Evolutionary conservation across 345 rosid genomes (phyloP), one percentile per base, ranked within the genome.

Genomic region (Pugionium dolabratum): DNA sequence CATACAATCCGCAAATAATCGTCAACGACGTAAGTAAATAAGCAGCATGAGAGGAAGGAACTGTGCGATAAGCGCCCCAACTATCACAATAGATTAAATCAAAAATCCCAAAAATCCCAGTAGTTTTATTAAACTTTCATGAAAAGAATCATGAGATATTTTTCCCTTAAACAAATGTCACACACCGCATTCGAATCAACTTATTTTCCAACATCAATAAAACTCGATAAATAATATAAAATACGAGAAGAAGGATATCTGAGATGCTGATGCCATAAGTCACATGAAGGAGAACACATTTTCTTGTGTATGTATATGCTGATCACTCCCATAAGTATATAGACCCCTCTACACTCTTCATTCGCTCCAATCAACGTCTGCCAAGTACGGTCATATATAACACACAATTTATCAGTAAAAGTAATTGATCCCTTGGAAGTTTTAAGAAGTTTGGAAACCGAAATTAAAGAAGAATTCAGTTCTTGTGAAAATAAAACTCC

Each of bases 301-400:
- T 9, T 35, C 39, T 35, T 35, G 39, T 35, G 39, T 35, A 40
- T 40, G 2, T 40, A 7, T 9, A 10, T 40, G 43, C 43, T 1
- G n/a, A 40, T 41, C 45, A 41, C 52, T 2, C 50, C 28, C 0
- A 2, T 2, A 4, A 47, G 6, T 0, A 25, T 10, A 32, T 42
- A 58, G 0, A 59, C 64, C 6, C 50, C 50, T 1, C 27, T 4
- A 0, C 37, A 31, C 35, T 40, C 63, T 31, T 59, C 50, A 59
- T 29, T 50, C 4, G 27, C 64, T 3, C 64, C 50, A 59, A 59
- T 59, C 35, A 59, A 3, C 28, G 3, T 59, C 28, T 11, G 42
- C 64, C 2, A 10, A 2, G 63, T 58, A 29, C 28, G 37, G 26
- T 58, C 49, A 5, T 58, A 10, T 1, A 59, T 8, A 6, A 59